Evolutionary conservation across 2,329 filamentous ascomycete species (phyloP), one percentile per base, ranked within the genome.

Genomic region (Plectosphaerella sp.): DNA sequence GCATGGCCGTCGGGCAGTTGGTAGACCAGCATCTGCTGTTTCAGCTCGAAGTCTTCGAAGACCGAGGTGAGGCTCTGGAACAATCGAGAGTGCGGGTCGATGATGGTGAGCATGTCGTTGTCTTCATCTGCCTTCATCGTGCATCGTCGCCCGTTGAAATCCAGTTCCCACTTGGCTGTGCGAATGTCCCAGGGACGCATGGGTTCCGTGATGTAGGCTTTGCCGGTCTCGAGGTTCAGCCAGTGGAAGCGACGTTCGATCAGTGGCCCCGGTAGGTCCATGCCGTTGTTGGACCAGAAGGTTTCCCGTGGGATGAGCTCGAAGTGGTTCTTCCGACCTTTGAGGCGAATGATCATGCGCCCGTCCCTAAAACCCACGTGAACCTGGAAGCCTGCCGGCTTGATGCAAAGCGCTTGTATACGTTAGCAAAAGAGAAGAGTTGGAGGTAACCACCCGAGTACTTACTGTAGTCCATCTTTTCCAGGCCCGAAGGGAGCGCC

Each of bases 211-310:
- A 62, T 50, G 33, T 64, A 55, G 1, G 54, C 4, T 0, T 57
- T 47, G 0, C 61, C 54, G 0, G 55, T 62, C 0, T 25, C 47
- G 0, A 84, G 12, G 42, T 87, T 69, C 4, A 87, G 66, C 82
- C 83, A 88, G 55, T 88, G 84, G 0, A 78, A 68, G 48, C 79
- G 86, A 7, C 74, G 65, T 0, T 77, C 62, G 0, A 84, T 55
- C 0, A 88, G 66, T 0, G 70, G 61, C 0, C 57, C 57, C 0
- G 84, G 85, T 0, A 87, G 63, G 55, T 84, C 82, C 36, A 66
- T 73, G 3, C 46, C 15, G 0, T 18, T 7, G 0, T 57, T 52
- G 1, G 49, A 45, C 18, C 45, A 55, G 28, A 77, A 74, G 0
- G 64, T 20, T 0, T 59, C 22, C 1, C 62, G 55, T 0, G 70